phyloP scores from a whole-genome alignment of 75 land plant species.

The Pinus tabuliformis region DNA sequence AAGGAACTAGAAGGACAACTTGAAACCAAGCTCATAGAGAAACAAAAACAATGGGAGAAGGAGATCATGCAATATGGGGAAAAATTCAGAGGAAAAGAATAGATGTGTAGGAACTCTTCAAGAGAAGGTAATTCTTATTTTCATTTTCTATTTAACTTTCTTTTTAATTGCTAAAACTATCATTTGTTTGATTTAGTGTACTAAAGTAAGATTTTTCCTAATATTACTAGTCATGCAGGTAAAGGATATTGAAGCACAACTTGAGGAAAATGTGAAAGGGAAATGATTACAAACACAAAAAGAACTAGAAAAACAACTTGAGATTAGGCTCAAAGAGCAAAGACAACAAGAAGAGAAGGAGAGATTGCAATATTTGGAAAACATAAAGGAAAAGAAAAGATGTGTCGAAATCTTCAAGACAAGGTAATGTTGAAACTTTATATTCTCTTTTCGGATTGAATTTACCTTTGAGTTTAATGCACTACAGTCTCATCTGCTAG shows the following conservation, averaged over 20 bases:
- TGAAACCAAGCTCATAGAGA: conserved; percentile 27
- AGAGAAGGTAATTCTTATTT: conserved; percentile 29
- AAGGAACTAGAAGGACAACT: conserved; percentile 67
- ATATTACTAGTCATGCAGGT: conserved; percentile 23
- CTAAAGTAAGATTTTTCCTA: not conserved
- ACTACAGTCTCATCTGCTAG: no score
- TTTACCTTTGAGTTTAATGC: no score
- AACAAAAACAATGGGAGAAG: conserved; percentile 37
- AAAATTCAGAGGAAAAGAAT: conserved; percentile 41
- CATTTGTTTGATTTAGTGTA: no score
- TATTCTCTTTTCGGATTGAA: not conserved
- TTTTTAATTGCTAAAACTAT: no score
- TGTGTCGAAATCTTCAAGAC: conserved; percentile 7
- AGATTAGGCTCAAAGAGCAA: conserved; percentile 26
- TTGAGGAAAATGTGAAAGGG: conserved; percentile 33
- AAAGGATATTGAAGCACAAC: conserved; percentile 61
- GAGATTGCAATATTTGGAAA: conserved; percentile 22
- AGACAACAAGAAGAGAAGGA: conserved; percentile 44
- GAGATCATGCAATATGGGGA: conserved; percentile 37
- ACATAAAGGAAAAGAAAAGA: not conserved
- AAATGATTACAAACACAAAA: conserved; percentile 24
- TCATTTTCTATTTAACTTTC: not conserved
- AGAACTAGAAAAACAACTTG: conserved; percentile 60
- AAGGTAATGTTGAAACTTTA: conserved; percentile 9
- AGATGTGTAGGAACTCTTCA: conserved; percentile 35